Evolutionary conservation across 2,329 filamentous ascomycete genomes (phyloP).

Genomic region (Rasamsonia emersonii): DNA sequence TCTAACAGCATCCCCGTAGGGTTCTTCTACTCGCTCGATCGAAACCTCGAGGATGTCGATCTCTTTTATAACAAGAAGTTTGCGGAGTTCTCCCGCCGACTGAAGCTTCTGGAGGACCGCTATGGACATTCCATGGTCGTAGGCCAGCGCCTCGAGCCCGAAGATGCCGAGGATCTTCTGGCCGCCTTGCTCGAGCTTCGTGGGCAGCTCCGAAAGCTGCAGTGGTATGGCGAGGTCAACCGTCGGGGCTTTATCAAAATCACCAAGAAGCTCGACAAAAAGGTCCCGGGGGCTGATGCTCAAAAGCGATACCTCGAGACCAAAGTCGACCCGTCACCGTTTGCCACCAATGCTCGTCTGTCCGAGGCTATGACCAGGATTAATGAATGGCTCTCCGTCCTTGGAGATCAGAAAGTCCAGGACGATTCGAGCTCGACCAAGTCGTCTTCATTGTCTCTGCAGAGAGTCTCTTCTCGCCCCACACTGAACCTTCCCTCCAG

Average conservation of each 20-base stretch:
- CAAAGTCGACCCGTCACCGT: constrained; percentile 81
- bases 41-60: constrained; percentile 95
- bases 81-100: constrained; percentile 69
- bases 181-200: constrained; percentile 82
- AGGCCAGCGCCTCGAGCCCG: constrained; percentile 66
- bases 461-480: constrained; percentile 66
- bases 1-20: constrained; percentile 46
- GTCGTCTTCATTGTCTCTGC: constrained; percentile 60
- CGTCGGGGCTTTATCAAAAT: constrained; percentile 94
- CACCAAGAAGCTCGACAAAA: constrained; percentile 98
- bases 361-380: constrained; percentile 56
- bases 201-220: constrained; percentile 77
- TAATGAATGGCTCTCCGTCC: constrained; percentile 82
- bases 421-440: constrained; percentile 67
- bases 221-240: constrained; percentile 98
- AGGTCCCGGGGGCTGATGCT: constrained; percentile 64
- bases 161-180: constrained; percentile 86
- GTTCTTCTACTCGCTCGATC: constrained; percentile 94
- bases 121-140: constrained; percentile 68
- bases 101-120: constrained; percentile 78
- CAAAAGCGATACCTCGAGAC: constrained; percentile 82
- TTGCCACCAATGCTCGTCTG: constrained; percentile 64
- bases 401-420: constrained; percentile 67
- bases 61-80: constrained; percentile 96
- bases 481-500: constrained; percentile 62